Percentiles rank a stretch among this genome's conserved stretches.
These are phyloP conservation scores for Salisapilia sapeloensis DNA, from an alignment of 352 stramenopile species.

Conservation along the genomic window DNA sequence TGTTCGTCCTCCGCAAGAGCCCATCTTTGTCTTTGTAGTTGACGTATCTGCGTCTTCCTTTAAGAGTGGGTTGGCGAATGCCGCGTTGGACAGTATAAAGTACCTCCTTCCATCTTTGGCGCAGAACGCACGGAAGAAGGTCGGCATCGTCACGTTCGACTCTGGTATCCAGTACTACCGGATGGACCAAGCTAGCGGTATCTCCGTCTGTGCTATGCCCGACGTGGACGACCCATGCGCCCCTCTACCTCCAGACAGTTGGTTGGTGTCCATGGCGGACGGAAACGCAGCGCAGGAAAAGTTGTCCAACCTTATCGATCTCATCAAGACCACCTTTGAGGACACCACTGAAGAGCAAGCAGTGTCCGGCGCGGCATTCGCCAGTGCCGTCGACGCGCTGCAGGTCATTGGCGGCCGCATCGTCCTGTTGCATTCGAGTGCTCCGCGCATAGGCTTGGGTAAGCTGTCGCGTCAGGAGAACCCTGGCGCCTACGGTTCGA, in stretches of 20 bases:
- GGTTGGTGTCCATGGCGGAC: constrained; percentile 73
- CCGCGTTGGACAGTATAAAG: constrained; percentile 54
- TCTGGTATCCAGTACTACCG: constrained; percentile 73
- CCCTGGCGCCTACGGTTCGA: constrained; percentile 63
- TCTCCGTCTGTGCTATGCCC: constrained; percentile 60
- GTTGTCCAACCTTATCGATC: constrained; percentile 40
- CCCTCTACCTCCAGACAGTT: constrained; percentile 52
- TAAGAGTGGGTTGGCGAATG: constrained; percentile 42
- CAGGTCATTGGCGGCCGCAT: constrained; percentile 38
- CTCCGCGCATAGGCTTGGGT: constrained; percentile 54
- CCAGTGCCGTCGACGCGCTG: constrained; percentile 62
- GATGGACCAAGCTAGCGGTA: constrained; percentile 42
- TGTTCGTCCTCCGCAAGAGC: constrained; percentile 60
- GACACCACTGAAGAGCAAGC: constrained; percentile 59
- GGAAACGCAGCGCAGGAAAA: constrained; percentile 48
- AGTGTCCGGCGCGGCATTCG: constrained; percentile 55
- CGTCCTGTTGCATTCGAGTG: constrained; percentile 57
- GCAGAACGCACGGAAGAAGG: constrained; percentile 72
- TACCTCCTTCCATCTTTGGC: constrained; percentile 58
- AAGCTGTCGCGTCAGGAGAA: constrained; percentile 67
- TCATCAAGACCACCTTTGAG: constrained; percentile 56
- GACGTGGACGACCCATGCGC: constrained; percentile 68
- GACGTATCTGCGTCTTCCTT: constrained; percentile 78
- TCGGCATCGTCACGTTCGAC: constrained; percentile 82
- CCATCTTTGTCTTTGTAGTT: constrained; percentile 78